These are phyloP conservation scores for Phytophthora pseudosyringae DNA, from an alignment of 352 stramenopile species.

Conservation along the genomic window DNA sequence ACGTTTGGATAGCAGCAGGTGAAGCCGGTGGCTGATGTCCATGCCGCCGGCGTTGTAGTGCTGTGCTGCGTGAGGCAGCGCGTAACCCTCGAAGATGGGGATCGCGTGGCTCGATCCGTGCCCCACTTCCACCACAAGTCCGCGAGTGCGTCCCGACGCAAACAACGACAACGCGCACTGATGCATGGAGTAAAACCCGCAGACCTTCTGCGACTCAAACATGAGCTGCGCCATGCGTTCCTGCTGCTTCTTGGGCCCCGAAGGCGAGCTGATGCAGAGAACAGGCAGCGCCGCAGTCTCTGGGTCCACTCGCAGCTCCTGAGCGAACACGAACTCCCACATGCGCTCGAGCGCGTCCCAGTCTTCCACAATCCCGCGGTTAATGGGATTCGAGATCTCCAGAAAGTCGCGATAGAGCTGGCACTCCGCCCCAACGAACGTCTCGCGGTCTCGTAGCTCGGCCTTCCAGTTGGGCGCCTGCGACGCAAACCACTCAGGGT, in stretches of 20 bases:
- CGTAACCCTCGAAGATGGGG: conserved; percentile 87
- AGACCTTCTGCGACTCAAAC: conserved; percentile 85
- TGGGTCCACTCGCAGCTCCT: conserved; percentile 79
- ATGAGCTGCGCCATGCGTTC: conserved; percentile 86
- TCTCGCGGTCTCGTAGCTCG: conserved; percentile 76
- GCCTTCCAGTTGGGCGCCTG: conserved; percentile 64
- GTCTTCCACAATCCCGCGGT: conserved; percentile 80
- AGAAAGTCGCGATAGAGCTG: conserved; percentile 75
- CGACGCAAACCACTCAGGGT: conserved; percentile 81
- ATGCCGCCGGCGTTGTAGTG: conserved; percentile 72
- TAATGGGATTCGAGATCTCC: conserved; percentile 76
- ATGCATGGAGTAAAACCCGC: conserved; percentile 89
- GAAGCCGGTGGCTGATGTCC: conserved; percentile 79
- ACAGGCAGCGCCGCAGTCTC: conserved; percentile 75
- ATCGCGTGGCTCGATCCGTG: conserved; percentile 88
- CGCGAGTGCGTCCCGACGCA: conserved; percentile 83
- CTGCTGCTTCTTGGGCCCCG: conserved; percentile 69
- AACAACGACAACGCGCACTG: conserved; percentile 88
- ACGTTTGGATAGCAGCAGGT: conserved; percentile 71
- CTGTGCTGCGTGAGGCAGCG: conserved; percentile 75
- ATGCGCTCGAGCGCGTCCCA: conserved; percentile 88
- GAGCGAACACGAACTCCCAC: conserved; percentile 85
- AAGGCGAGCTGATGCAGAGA: conserved; percentile 69
- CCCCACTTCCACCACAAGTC: conserved; percentile 88
- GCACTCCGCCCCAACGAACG: conserved; percentile 68